Evolutionary conservation across 2,329 filamentous ascomycete species (phyloP).

Genomic region (Fusarium humuli): DNA sequence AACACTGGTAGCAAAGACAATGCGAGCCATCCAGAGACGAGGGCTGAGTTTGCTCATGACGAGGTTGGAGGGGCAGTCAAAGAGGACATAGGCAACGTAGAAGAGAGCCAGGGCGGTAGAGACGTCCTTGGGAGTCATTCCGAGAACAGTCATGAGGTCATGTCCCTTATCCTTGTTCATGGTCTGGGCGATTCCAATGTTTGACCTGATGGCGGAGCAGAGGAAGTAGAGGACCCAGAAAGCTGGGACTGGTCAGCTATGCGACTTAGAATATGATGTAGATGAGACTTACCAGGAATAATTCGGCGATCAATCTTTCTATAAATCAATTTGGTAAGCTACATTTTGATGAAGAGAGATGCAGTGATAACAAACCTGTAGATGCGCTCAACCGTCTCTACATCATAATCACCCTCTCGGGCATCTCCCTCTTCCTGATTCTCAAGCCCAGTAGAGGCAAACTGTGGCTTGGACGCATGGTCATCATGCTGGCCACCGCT

Average conservation of each 20-base stretch:
- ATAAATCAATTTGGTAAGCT: not conserved
- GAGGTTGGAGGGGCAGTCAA: conserved; percentile 89
- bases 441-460: conserved; percentile 37
- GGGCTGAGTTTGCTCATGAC: conserved; percentile 88
- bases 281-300: conserved; percentile 62
- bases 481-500: conserved; percentile 51
- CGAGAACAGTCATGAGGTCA: conserved; percentile 78
- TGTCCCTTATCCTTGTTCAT: conserved; percentile 82
- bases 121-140: conserved; percentile 78
- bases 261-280: not conserved
- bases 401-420: conserved; percentile 58
- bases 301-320: conserved; percentile 69
- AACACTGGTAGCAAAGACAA: conserved; percentile 86
- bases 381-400: conserved; percentile 65
- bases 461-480: conserved; percentile 36
- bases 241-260: conserved; percentile 58
- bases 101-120: conserved; percentile 89
- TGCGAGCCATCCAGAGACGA: conserved; percentile 90
- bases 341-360: not conserved
- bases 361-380: conserved; percentile 53
- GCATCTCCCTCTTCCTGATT: conserved; percentile 49
- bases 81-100: conserved; percentile 91
- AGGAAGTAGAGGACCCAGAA: conserved; percentile 94
- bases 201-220: conserved; percentile 90
- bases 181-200: conserved; percentile 92